Percentiles rank a stretch among this genome's conserved stretches.
These are phyloP conservation scores for Xylaria sp. DNA, from an alignment of 2,329 filamentous ascomycete genomes.

Conservation along the genomic window DNA sequence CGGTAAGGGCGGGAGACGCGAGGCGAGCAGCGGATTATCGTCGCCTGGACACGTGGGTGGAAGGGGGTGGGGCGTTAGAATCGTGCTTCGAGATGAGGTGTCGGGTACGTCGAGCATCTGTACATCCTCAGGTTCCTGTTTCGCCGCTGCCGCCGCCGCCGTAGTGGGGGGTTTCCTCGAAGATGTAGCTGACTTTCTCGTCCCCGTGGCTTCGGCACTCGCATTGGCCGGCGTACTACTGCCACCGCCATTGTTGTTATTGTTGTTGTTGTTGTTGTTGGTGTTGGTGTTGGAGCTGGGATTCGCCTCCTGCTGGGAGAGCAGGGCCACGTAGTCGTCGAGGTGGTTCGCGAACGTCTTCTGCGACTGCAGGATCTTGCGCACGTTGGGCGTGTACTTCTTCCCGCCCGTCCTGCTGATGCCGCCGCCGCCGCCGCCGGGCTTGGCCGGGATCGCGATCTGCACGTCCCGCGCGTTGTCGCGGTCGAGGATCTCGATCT, in stretches of 20 bases:
- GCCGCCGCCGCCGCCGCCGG: slow-evolving; percentile 55
- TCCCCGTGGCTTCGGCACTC: not conserved
- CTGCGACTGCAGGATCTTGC: slow-evolving; percentile 81
- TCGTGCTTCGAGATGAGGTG: slow-evolving; percentile 38
- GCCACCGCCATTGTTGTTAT: not conserved
- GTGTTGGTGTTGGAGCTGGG: not conserved
- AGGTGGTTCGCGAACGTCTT: slow-evolving; percentile 87
- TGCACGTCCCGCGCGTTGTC: slow-evolving; percentile 79
- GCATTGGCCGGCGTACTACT: not conserved
- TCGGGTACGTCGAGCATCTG: slow-evolving; percentile 55
- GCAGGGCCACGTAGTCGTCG: slow-evolving; percentile 77
- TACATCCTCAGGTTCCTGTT: slow-evolving; percentile 44
- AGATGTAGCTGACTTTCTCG: not conserved
- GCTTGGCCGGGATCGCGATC: slow-evolving; percentile 73
- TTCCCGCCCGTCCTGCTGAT: slow-evolving; percentile 49
- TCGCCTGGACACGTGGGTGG: slow-evolving; percentile 53
- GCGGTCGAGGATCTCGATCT: slow-evolving; percentile 82
- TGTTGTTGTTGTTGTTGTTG: not conserved
- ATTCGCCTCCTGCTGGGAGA: slow-evolving; percentile 30
- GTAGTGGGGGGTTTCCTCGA: not conserved
- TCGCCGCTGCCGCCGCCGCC: not conserved
- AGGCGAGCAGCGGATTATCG: slow-evolving; percentile 66
- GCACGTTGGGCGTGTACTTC: slow-evolving; percentile 75
- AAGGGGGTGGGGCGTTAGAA: slow-evolving; percentile 36
- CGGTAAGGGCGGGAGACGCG: slow-evolving; percentile 67